Percentiles rank a stretch among this genome's conserved stretches.
These are phyloP conservation scores for Myxozyma nipponensis DNA, from an alignment of 805 yeast genomes.

Conservation along the genomic window DNA sequence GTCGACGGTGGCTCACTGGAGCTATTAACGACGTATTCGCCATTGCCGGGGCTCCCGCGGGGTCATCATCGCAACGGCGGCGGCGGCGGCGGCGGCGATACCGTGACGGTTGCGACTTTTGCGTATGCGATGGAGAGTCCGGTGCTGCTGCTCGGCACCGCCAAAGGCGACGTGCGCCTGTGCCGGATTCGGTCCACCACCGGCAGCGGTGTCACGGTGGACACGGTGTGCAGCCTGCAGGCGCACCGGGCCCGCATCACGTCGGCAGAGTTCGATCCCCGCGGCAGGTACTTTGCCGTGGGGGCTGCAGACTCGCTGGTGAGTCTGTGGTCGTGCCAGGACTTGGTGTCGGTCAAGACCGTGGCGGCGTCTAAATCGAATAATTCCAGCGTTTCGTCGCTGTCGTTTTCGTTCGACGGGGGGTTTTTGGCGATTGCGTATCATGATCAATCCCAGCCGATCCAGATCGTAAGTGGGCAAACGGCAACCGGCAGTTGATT, in stretches of 20 bases:
- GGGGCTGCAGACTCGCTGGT: slow-evolving; percentile 59
- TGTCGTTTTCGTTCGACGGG: slow-evolving; percentile 48
- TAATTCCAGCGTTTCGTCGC: slow-evolving; percentile 40
- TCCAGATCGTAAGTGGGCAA: slow-evolving; percentile 41
- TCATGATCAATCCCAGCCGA: slow-evolving; percentile 43
- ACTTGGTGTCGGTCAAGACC: slow-evolving; percentile 41
- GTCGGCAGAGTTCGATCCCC: slow-evolving; percentile 48
- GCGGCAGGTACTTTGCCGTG: slow-evolving; percentile 48
- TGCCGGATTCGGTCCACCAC: slow-evolving; percentile 15
- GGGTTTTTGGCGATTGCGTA: slow-evolving; percentile 43
- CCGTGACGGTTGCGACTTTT: slow-evolving; percentile 40
- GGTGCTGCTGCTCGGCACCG: slow-evolving; percentile 47
- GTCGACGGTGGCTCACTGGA: neutral
- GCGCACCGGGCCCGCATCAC: slow-evolving; percentile 54
- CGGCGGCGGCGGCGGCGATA: slow-evolving; percentile 28
- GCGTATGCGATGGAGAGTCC: slow-evolving; percentile 19
- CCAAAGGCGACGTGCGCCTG: slow-evolving; percentile 44
- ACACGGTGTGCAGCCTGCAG: slow-evolving; percentile 22
- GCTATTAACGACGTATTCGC: too few relatives aligned
- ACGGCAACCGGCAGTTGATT: too few relatives aligned
- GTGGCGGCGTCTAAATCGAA: slow-evolving; percentile 1
- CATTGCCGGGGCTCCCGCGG: too few relatives aligned
- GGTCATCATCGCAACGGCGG: neutral
- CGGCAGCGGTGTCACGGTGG: too few relatives aligned
- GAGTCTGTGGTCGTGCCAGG: slow-evolving; percentile 47